These are phyloP conservation scores for Lotus japonicus DNA, from an alignment of 306 rosid species.

Conservation along the genomic window DNA sequence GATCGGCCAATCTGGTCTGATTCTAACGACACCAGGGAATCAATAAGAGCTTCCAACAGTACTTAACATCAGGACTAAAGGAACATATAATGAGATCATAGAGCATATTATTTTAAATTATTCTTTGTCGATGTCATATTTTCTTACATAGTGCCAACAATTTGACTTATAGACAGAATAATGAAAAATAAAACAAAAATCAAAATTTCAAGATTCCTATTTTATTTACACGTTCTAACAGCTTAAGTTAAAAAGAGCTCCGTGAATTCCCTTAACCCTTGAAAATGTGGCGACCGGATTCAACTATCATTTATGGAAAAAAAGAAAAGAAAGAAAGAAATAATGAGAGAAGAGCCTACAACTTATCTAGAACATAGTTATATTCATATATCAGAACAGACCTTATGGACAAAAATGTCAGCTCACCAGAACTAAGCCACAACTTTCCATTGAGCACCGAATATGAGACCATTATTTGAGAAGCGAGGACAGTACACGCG, in stretches of 20 bases:
- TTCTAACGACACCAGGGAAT: too few relatives aligned
- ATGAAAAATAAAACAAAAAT: neutral
- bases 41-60: too few relatives aligned
- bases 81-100: too few relatives aligned
- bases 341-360: too few relatives aligned
- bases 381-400: neutral
- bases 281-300: conserved; percentile 32
- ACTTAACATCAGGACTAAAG: too few relatives aligned
- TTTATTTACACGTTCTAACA: conserved; percentile 53
- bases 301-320: conserved; percentile 18
- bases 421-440: conserved; percentile 45
- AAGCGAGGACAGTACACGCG: neutral
- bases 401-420: neutral
- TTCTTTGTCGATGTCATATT: conserved; percentile 19
- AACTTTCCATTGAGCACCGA: conserved; percentile 22
- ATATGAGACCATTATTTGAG: conserved; percentile 38
- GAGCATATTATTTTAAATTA: conserved; percentile 20
- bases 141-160: conserved; percentile 42
- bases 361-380: neutral
- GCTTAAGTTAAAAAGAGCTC: conserved; percentile 24
- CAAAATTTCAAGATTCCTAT: conserved; percentile 40
- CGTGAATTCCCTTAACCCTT: conserved; percentile 37
- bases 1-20: too few relatives aligned
- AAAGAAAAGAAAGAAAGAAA: neutral
- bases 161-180: conserved; percentile 20